Evolutionary conservation across 2,329 filamentous ascomycete species (phyloP), one percentile per base, ranked within the genome.

Genomic region (Xenoacremonium recifei): DNA sequence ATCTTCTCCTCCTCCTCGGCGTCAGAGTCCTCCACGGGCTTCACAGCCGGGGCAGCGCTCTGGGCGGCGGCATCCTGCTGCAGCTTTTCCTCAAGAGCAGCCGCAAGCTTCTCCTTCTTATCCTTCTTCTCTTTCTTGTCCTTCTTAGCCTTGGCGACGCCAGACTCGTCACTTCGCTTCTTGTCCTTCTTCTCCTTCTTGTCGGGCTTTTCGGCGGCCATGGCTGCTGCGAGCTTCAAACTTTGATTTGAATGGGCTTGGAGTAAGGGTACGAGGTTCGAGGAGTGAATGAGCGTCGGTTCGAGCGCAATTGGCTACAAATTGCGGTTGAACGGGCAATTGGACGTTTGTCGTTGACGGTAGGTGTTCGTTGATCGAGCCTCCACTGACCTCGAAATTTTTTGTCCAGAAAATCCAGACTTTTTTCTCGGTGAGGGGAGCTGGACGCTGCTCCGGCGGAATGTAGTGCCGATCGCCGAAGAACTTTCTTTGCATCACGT

Each of bases 41-140:
- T 58, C 37, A 66, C 62, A 34, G 62, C 65, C n/a, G 63, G 69
- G n/a, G 69, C 62, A 43, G 53, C 48, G 38, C 35, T 55, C 52
- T 58, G 62, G n/a, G 69, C 65, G 47, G 73, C 68, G 30, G 74
- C 74, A 35, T 77, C 74, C 50, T 79, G 71, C 57, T 79, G 75
- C 45, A 84, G 66, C 62, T 84, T 80, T 56, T 82, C 78, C 56
- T 89, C 81, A 48, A 89, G 71, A 43, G 79, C 76, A 30, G 73
- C 76, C 35, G 72, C 77, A 47, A 82, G 79, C 79, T 87, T 87
- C 55, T 87, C 82, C 72, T 87, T 85, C 77, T 87, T 87, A 32
- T 75, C 73, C 67, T 82, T 85, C 74, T 87, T 86, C 23, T 78
- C 76, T 60, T 80, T 78, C 67, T 79, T 79, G 42, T 81, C 77